A percentile compares a stretch with the other conserved stretches of the same genome.
These are phyloP conservation scores for Athelia psychrophila DNA, from an alignment of 1,284 basidiomycete genomes.

Conservation along the genomic window DNA sequence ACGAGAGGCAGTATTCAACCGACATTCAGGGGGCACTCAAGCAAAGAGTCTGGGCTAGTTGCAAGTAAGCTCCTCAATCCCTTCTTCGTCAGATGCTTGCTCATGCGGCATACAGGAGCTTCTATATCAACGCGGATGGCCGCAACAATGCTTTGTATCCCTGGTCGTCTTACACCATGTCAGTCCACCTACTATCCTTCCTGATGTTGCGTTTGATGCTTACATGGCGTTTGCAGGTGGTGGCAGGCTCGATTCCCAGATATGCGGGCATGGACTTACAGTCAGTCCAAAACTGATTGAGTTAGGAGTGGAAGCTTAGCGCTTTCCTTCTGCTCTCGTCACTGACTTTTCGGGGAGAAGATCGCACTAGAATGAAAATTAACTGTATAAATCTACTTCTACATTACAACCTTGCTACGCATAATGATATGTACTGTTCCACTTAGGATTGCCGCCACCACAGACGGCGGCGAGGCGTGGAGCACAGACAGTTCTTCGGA, in stretches of 20 bases:
- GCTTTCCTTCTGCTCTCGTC: too few species aligned
- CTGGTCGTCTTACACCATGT: background rate
- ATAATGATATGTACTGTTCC: too few species aligned
- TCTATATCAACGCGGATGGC: background rate
- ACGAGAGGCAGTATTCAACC: background rate
- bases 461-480: slow-evolving; percentile 46
- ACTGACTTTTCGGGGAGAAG: too few species aligned
- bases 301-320: too few species aligned
- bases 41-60: background rate
- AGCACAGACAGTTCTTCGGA: slow-evolving; percentile 69
- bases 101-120: background rate
- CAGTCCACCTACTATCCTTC: background rate
- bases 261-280: background rate
- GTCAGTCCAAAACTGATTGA: too few species aligned
- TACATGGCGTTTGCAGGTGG: background rate
- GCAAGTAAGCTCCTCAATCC: background rate
- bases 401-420: too few species aligned
- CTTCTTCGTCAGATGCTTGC: background rate
- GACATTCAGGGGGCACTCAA: background rate
- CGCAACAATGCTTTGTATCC: background rate
- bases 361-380: too few species aligned
- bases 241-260: background rate
- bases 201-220: background rate
- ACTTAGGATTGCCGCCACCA: too few species aligned
- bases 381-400: too few species aligned